A percentile compares a stretch with the other conserved stretches of the same genome.
These are phyloP conservation scores for Alternaria ethzedia DNA, from an alignment of 2,329 filamentous ascomycete species.

Conservation along the genomic window DNA sequence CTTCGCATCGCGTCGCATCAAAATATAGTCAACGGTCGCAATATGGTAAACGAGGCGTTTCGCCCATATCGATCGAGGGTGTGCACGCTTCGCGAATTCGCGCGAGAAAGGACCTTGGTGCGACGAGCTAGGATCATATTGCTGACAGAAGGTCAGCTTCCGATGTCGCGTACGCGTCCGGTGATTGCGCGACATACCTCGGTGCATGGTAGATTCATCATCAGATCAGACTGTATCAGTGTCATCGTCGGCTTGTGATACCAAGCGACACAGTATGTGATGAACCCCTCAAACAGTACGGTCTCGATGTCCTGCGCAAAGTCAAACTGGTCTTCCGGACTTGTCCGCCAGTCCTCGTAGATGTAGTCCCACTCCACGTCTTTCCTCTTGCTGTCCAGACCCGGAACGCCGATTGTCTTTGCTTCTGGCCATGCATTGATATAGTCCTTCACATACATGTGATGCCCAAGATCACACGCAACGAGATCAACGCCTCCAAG, in stretches of 20 bases:
- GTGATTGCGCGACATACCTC: conserved; percentile 7
- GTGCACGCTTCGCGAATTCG: conserved; percentile 19
- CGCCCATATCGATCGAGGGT: conserved; percentile 21
- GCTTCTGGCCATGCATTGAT: conserved; percentile 14
- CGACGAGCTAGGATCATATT: conserved; percentile 20
- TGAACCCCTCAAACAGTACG: conserved; percentile 23
- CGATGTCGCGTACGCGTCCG: accelerated
- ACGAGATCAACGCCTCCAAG: conserved; percentile 22
- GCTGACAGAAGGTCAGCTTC: conserved; percentile 1
- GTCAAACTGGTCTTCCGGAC: conserved; percentile 19
- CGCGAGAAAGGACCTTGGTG: conserved; percentile 7
- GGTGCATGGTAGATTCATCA: conserved; percentile 24
- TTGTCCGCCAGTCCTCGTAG: conserved; percentile 10
- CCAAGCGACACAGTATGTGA: conserved; percentile 24
- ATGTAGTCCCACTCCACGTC: conserved; percentile 22
- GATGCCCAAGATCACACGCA: conserved; percentile 19
- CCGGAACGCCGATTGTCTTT: conserved; percentile 18
- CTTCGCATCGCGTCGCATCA: conserved; percentile 22
- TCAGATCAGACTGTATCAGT: conserved; percentile 17
- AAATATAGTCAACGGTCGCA: conserved; percentile 14
- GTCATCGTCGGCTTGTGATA: conserved; percentile 19
- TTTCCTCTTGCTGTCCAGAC: conserved; percentile 16
- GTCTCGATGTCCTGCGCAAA: conserved; percentile 20
- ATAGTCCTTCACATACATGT: conserved; percentile 15
- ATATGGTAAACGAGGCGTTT: conserved; percentile 18